A percentile compares a stretch with the other conserved stretches of the same genome.
Evolutionary conservation across 2,329 filamentous ascomycete species (phyloP).

Genomic region (Verruconis gallopava): DNA sequence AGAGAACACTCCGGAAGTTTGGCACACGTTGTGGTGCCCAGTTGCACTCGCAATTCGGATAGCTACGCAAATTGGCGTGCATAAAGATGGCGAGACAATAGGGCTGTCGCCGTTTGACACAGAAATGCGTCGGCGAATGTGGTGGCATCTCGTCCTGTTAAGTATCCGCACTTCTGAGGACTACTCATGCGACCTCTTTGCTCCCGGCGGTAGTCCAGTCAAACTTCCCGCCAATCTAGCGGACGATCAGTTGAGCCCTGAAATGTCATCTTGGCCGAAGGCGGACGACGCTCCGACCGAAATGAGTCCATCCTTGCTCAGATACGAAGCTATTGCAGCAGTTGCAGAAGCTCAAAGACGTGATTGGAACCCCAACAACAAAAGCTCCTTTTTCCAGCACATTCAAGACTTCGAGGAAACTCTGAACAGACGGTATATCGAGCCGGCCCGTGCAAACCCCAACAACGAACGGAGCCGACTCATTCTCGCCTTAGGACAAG

Average conservation of each 20-base stretch:
- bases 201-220: slow-evolving; percentile 15
- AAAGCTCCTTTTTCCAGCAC: neutral
- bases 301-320: slow-evolving; percentile 15
- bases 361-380: neutral
- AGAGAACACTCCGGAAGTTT: neutral
- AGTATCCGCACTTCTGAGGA: slow-evolving; percentile 20
- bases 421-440: neutral
- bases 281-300: slow-evolving; percentile 16
- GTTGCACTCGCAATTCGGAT: slow-evolving; percentile 20
- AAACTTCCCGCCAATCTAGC: slow-evolving; percentile 19
- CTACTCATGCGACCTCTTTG: slow-evolving; percentile 19
- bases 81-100: slow-evolving; percentile 15
- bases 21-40: slow-evolving; percentile 17
- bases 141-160: slow-evolving; percentile 20
- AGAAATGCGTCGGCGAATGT: slow-evolving; percentile 20
- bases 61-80: slow-evolving; percentile 19
- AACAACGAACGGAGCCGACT: neutral
- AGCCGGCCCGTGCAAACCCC: neutral
- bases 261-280: slow-evolving; percentile 9
- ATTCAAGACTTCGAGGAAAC: neutral
- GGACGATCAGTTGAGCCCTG: slow-evolving; percentile 17
- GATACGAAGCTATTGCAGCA: slow-evolving; percentile 3
- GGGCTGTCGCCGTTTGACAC: slow-evolving; percentile 15
- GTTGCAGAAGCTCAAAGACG: neutral
- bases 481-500: neutral